Evolutionary conservation across 371 early-diverging fungal genomes (phyloP), one percentile per base, ranked within the genome.

Genomic region (Choanephora cucurbitarum): DNA sequence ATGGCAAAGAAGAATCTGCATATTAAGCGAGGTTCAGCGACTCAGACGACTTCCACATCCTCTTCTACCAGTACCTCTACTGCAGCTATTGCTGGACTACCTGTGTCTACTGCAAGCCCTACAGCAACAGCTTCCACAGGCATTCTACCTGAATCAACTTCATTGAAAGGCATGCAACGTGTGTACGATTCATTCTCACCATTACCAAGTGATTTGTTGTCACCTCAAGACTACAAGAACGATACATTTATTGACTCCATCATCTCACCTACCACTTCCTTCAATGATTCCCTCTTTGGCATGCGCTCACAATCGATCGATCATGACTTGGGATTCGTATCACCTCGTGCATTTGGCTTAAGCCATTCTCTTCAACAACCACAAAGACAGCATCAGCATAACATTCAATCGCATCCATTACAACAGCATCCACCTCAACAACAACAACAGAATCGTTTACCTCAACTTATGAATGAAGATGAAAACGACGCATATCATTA

Each of bases 1-100:
- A 89, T 97, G 89, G 97, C 96, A 41, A 95, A 94, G 72, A 97
- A 95, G 77, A 94, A 95, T 64, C 75, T 95, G 22, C 91, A 90
- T 67, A 88, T 87, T 37, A 89, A 87, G 49, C 75, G 86, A 24
- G 59, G 67, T 14, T 63, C 64, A 14, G 54, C 58, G 9, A 58
- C 60, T 1, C 62, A 58, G 9, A 58, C 44, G 18, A 22, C 54
- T 19, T 18, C 55, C 11, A 23, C 48, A n/a, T 2, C 41, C 5
- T 41, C 58, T 14, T 58, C 58, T 14, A 45, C 64, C 1, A 50
- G 58, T 19, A 45, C 58, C 18, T 52, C 58, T 37, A 40, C 54
- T 15, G 48, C 57, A 14, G 47, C 60, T 9, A 55, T 31, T 1
- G 55, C 58, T n/a, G 23, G 45, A 33, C 46, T 8, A 52, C 58